Conservation (phyloP, 306 rosid genomes). For the Trifolium dubium region DNA sequence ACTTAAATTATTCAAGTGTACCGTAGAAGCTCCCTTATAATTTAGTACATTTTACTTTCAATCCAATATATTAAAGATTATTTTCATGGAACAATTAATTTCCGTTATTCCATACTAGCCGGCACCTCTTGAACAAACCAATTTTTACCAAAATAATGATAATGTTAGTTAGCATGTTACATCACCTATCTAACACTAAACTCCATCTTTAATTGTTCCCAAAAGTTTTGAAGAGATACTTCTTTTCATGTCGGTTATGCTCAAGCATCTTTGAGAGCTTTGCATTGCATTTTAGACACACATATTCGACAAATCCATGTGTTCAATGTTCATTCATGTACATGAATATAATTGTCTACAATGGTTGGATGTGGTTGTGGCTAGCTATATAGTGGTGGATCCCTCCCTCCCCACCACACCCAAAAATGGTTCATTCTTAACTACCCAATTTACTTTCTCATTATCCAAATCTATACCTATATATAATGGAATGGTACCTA, state of each 20-base stretch:
- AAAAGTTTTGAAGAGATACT: constrained; percentile 16
- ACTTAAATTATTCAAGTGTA: too few species aligned
- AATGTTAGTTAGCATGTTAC: constrained; percentile 39
- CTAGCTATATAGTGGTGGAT: constrained; percentile 28
- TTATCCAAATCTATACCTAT: not conserved
- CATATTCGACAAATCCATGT: constrained; percentile 43
- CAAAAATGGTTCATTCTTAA: not conserved
- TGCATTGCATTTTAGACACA: constrained; percentile 33
- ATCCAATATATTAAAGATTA: too few species aligned
- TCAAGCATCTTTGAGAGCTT: constrained; percentile 43
- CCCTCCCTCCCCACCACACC: constrained; percentile 4
- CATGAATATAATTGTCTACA: not conserved
- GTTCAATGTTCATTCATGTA: not conserved
- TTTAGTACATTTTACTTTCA: too few species aligned
- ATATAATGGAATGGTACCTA: constrained; percentile 29
- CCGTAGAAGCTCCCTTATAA: too few species aligned
- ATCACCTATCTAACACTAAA: constrained; percentile 15
- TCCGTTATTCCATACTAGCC: not conserved
- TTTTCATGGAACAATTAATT: not conserved
- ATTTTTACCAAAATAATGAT: not conserved
- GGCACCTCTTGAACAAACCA: constrained; percentile 6
- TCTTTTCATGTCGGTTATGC: constrained; percentile 49
- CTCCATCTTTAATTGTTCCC: constrained; percentile 22
- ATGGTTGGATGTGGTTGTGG: not conserved
- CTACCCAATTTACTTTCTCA: not conserved